Evolutionary conservation across 2,329 filamentous ascomycete species (phyloP), one percentile per base, ranked within the genome.

Genomic region (Seiridium unicorne): DNA sequence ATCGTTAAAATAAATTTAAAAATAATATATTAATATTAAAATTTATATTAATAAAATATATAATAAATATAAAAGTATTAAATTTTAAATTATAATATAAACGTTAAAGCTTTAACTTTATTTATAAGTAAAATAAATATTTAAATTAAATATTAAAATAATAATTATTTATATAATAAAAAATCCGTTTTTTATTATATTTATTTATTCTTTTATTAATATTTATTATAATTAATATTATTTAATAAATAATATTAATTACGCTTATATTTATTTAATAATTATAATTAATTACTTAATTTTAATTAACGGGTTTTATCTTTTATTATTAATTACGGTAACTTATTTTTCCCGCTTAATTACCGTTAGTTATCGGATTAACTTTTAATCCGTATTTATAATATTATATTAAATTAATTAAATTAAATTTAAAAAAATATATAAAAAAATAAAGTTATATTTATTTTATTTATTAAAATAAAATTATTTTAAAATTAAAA

Each of bases 131-230:
- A 54, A 11, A 34, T 36, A 34, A 34, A 38, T 51, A 48, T n/a
- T 54, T 42, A 42, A 42, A 42, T 42, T 48, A 42, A 48, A 8
- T 48, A 55, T 26, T 55, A 55, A 55, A 11, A 8, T 42, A 44
- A 55, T 55, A 42, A 55, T 55, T 55, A 32, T 55, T 44, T 55
- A 55, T 55, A 48, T 18, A 18, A 48, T 51, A 51, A 38, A 3
- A 55, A 55, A 55, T 42, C 38, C 18, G 5, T 8, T 44, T 13
- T 13, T 31, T 42, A 42, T 36, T 55, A 42, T 55, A 55, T 42
- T 55, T 55, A 44, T 55, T 55, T 42, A 55, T 55, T 55, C 3
- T 10, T 55, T 55, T 55, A 55, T 55, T 55, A 55, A 55, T 42
- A 44, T 55, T 55, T 38, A 18, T 3, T 40, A 38, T 54, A 54